Evolutionary conservation across 305 asterid genomes (phyloP).

Genomic region (Solanum hybrid): DNA sequence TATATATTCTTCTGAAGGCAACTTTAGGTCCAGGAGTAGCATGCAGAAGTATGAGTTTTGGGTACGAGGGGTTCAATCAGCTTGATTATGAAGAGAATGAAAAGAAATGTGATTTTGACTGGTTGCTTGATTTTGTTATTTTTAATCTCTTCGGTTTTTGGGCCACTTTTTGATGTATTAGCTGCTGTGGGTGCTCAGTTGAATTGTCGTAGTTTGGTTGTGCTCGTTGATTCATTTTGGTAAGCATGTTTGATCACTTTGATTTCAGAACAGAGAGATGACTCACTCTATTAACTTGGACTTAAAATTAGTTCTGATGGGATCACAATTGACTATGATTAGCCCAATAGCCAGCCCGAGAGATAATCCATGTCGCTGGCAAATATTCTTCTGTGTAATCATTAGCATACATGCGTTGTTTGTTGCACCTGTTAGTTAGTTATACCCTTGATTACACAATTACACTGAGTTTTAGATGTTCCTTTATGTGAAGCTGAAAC

Average conservation of each 20-base stretch:
- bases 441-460: neutral
- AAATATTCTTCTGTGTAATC: neutral
- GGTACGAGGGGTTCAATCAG: neutral
- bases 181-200: neutral
- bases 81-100: neutral
- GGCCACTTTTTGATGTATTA: neutral
- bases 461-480: neutral
- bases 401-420: neutral
- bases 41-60: neutral
- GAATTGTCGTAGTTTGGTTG: neutral
- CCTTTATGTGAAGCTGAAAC: neutral
- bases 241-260: neutral
- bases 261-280: neutral
- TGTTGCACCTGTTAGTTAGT: neutral
- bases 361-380: neutral
- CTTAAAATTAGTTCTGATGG: neutral
- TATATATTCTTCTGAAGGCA: neutral
- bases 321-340: neutral
- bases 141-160: neutral
- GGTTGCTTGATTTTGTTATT: neutral
- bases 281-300: neutral
- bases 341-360: neutral
- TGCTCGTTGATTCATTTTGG: neutral
- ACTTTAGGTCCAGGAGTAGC: neutral
- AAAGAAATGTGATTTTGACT: neutral